A percentile compares a stretch with the other conserved stretches of the same genome.
Evolutionary conservation across 164 flowering plant genomes (phyloP).

Genomic region (Annona squamosa): DNA sequence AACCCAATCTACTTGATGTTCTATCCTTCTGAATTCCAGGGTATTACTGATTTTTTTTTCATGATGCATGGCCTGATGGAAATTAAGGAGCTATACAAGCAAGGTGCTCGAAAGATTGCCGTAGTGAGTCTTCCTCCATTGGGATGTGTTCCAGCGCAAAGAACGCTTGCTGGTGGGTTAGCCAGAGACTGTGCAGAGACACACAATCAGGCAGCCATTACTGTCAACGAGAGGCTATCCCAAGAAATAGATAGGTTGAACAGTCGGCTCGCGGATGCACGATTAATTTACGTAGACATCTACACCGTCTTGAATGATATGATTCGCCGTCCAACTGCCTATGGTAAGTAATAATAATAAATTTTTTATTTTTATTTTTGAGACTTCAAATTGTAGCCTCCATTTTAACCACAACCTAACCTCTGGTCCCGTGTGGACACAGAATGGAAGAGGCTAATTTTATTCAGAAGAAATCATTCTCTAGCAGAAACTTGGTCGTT

Average conservation of each 20-base stretch:
- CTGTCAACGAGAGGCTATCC: slow-evolving; percentile 27
- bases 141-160: slow-evolving; percentile 39
- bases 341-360: background rate
- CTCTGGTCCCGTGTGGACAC: too few relatives aligned
- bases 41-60: background rate
- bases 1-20: too few relatives aligned
- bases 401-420: too few relatives aligned
- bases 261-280: background rate
- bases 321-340: background rate
- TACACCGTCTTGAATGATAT: slow-evolving; percentile 30
- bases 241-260: slow-evolving; percentile 6
- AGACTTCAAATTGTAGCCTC: too few relatives aligned
- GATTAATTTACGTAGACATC: slow-evolving; percentile 21
- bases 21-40: background rate
- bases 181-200: slow-evolving; percentile 22
- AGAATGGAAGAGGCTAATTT: too few relatives aligned
- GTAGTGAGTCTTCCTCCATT: slow-evolving; percentile 29
- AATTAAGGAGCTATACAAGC: slow-evolving; percentile 20
- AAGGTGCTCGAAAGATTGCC: slow-evolving; percentile 36
- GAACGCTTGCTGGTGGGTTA: slow-evolving; percentile 36
- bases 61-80: background rate
- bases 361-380: too few relatives aligned
- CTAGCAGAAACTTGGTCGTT: too few relatives aligned
- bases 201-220: slow-evolving; percentile 22
- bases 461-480: too few relatives aligned